Percentiles rank a stretch among this genome's conserved stretches.
Conservation (phyloP, 2,329 filamentous ascomycete species). For the Colletotrichum scovillei region DNA sequence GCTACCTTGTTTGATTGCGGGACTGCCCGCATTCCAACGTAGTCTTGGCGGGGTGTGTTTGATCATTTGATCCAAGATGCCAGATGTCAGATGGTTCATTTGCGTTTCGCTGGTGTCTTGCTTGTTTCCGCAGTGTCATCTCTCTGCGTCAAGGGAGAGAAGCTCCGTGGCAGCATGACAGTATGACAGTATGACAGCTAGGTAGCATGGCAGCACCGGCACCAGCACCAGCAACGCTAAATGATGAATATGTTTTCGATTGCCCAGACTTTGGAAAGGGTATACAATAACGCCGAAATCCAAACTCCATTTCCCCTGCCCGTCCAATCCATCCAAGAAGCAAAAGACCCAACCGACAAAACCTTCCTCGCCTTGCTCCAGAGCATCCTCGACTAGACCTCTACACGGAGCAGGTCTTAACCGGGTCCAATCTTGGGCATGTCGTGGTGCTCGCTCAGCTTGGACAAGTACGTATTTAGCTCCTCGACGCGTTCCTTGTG, state of each 20-base stretch:
- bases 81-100: too few species aligned
- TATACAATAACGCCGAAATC: background rate
- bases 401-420: conserved; percentile 40
- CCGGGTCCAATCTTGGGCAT: conserved; percentile 81
- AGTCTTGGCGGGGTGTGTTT: background rate
- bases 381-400: too few species aligned
- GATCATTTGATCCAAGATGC: too few species aligned
- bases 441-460: conserved; percentile 95
- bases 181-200: too few species aligned
- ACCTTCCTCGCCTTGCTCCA: too few species aligned
- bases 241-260: too few species aligned
- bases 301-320: background rate
- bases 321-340: too few species aligned
- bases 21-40: conserved; percentile 1
- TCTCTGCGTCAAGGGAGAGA: background rate
- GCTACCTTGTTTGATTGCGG: background rate
- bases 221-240: background rate
- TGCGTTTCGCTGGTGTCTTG: background rate
- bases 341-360: too few species aligned
- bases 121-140: background rate
- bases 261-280: too few species aligned
- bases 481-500: conserved; percentile 98
- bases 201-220: background rate
- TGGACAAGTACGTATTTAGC: conserved; percentile 91
- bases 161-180: background rate